Evolutionary conservation across 2,329 filamentous ascomycete species (phyloP).

Genomic region (Tolypocladium cylindrosporum): DNA sequence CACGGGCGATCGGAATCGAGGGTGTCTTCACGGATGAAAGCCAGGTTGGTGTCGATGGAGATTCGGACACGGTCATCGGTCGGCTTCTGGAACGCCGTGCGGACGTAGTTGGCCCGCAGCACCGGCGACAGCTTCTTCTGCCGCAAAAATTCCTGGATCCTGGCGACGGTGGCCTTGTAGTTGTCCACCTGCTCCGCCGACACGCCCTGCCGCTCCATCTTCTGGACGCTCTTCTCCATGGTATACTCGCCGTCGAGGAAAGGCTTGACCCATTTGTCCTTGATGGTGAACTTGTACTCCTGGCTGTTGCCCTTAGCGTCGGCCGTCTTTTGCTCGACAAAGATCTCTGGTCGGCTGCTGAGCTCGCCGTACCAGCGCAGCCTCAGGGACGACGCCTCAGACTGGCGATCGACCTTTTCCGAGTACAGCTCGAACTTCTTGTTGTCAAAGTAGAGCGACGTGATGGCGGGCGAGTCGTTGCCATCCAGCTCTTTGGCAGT

Average conservation of each 20-base stretch:
- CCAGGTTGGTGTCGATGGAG: conserved; percentile 85
- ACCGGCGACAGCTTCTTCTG: conserved; percentile 72
- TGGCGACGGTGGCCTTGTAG: conserved; percentile 62
- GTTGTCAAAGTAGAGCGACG: conserved; percentile 93
- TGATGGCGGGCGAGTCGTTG: conserved; percentile 79
- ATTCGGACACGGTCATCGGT: conserved; percentile 84
- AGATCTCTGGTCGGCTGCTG: conserved; percentile 65
- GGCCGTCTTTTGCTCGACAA: conserved; percentile 82
- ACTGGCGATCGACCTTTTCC: conserved; percentile 67
- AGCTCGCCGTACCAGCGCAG: conserved; percentile 89
- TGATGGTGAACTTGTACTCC: conserved; percentile 74
- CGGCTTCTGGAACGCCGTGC: conserved; percentile 94
- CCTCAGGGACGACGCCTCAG: conserved; percentile 71
- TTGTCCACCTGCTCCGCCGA: conserved; percentile 54
- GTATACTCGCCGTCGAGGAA: conserved; percentile 83
- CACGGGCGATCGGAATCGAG: conserved; percentile 79
- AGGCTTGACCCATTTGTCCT: conserved; percentile 84
- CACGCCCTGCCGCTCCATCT: conserved; percentile 71
- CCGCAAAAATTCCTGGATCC: conserved; percentile 72
- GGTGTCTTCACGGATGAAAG: conserved; percentile 70
- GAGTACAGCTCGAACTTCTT: conserved; percentile 76
- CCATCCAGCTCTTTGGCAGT: conserved; percentile 73
- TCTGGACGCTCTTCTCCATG: conserved; percentile 82
- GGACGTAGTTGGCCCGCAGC: conserved; percentile 82
- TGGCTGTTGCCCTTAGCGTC: conserved; percentile 66